phyloP scores from a whole-genome alignment of 1,139 yeast genomes.

The Candida gigantensis region DNA sequence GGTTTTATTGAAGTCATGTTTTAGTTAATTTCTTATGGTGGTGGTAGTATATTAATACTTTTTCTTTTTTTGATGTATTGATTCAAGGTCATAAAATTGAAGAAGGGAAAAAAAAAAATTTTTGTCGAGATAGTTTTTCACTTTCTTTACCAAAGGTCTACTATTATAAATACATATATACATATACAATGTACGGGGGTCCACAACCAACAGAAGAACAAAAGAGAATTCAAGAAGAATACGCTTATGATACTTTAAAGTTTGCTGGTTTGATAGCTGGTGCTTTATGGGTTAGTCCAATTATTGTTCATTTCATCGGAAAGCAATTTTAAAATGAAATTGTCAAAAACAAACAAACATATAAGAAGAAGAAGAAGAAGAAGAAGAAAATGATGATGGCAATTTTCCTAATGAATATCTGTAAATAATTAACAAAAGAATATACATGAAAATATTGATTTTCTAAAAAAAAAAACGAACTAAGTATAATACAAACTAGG shows the following conservation, averaged over 20 bases:
- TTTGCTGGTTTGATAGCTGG: slow-evolving; percentile 73
- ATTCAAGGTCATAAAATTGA: not conserved
- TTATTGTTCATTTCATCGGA: slow-evolving; percentile 59
- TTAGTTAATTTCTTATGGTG: not conserved
- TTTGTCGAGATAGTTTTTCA: not conserved
- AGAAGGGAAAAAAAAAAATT: slow-evolving; percentile 3
- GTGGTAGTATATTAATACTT: not conserved
- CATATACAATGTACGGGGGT: slow-evolving; percentile 70
- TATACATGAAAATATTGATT: slow-evolving; percentile 1
- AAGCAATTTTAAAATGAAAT: slow-evolving; percentile 49
- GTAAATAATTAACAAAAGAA: too few relatives aligned
- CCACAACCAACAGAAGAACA: slow-evolving; percentile 78
- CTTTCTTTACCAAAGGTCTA: not conserved
- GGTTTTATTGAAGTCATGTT: slow-evolving; percentile 80
- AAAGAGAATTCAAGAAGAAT: slow-evolving; percentile 70
- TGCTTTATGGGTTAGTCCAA: slow-evolving; percentile 76
- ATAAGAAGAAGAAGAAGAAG: too few relatives aligned
- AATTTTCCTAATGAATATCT: too few relatives aligned
- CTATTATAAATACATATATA: slow-evolving; percentile 2
- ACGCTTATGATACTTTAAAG: slow-evolving; percentile 64
- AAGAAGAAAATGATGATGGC: too few relatives aligned
- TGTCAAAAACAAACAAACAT: not conserved
- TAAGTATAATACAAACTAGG: not conserved
- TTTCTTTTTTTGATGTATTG: not conserved
- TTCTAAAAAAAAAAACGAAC: not conserved